These are phyloP conservation scores for Reticulascus tulasneorum DNA, from an alignment of 2,329 filamentous ascomycete species.

Conservation along the genomic window DNA sequence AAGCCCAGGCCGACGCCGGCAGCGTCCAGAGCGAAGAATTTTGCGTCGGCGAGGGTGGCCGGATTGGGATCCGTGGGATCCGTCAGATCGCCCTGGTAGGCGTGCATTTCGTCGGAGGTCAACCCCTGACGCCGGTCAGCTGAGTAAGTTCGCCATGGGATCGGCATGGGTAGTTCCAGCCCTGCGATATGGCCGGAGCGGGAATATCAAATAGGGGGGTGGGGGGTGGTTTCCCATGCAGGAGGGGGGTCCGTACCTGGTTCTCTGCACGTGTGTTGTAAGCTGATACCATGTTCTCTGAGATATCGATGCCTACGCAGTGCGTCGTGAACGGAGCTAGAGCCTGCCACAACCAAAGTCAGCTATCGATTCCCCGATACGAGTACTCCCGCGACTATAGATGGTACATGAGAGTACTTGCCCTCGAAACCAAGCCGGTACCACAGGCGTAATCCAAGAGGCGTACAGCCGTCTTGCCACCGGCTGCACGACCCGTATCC, in stretches of 20 bases:
- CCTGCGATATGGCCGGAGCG: too few species aligned
- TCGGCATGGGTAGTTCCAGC: too few species aligned
- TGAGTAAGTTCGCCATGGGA: too few species aligned
- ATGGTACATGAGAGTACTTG: slow-evolving; percentile 29
- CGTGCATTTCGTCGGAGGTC: slow-evolving; percentile 47
- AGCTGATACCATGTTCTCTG: slow-evolving; percentile 63
- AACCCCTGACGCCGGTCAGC: slow-evolving; percentile 37
- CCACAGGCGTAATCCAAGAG: slow-evolving; percentile 76
- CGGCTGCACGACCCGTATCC: slow-evolving; percentile 21
- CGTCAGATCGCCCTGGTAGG: slow-evolving; percentile 55
- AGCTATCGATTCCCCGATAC: too few species aligned
- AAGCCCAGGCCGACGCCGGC: slow-evolving; percentile 59
- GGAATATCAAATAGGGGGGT: neutral
- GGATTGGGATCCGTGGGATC: slow-evolving; percentile 42
- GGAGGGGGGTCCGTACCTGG: slow-evolving; percentile 35
- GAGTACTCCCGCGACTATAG: too few species aligned
- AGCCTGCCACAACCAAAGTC: slow-evolving; percentile 34
- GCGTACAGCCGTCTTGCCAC: slow-evolving; percentile 34
- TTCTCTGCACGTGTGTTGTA: slow-evolving; percentile 61
- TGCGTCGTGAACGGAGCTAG: slow-evolving; percentile 59
- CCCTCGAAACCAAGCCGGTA: slow-evolving; percentile 61
- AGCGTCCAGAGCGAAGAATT: slow-evolving; percentile 68
- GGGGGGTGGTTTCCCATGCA: neutral
- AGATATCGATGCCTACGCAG: slow-evolving; percentile 66
- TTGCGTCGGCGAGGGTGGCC: slow-evolving; percentile 50